Percentiles rank a stretch among this genome's conserved stretches.
These are phyloP conservation scores for Quercus tomentella DNA, from an alignment of 331 rosid genomes.

Conservation along the genomic window DNA sequence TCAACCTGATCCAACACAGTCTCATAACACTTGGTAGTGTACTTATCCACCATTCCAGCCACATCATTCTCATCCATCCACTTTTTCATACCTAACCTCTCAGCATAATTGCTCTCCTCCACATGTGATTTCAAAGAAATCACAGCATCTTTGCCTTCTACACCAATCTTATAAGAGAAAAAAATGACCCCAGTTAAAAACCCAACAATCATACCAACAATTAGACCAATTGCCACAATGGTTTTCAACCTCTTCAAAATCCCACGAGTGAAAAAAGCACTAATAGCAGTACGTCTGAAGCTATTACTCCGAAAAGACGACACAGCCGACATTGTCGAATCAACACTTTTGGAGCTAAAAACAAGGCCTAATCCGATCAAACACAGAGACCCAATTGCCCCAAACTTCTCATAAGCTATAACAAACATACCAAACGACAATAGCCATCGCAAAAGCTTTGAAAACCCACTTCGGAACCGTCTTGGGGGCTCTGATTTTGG, in stretches of 20 bases:
- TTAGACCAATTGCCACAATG: constrained; percentile 74
- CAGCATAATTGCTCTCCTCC: constrained; percentile 80
- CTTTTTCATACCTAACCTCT: constrained; percentile 71
- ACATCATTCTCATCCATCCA: constrained; percentile 99
- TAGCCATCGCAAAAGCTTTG: constrained; percentile 70
- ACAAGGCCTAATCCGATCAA: constrained; percentile 61
- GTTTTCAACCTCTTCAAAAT: constrained; percentile 62
- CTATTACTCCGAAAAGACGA: constrained; percentile 64
- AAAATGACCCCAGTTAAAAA: constrained; percentile 64
- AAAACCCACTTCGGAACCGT: constrained; percentile 50
- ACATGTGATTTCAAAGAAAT: constrained; percentile 75
- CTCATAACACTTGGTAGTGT: constrained; percentile 67
- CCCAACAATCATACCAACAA: constrained; percentile 75
- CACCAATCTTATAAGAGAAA: constrained; percentile 89
- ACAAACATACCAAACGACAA: constrained; percentile 74
- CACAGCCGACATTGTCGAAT: constrained; percentile 78
- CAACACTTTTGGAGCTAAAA: constrained; percentile 62
- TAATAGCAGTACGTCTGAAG: constrained; percentile 58
- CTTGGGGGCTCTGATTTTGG: constrained; percentile 36
- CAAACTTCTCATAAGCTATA: constrained; percentile 64
- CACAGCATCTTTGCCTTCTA: constrained; percentile 92
- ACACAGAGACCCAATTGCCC: constrained; percentile 52
- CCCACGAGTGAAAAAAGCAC: constrained; percentile 68
- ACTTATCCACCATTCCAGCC: constrained; percentile 78
- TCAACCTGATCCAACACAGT: constrained; percentile 83